Evolutionary conservation across 2,329 filamentous ascomycete species (phyloP), one percentile per base, ranked within the genome.

Genomic region (Colletotrichum tofieldiae): DNA sequence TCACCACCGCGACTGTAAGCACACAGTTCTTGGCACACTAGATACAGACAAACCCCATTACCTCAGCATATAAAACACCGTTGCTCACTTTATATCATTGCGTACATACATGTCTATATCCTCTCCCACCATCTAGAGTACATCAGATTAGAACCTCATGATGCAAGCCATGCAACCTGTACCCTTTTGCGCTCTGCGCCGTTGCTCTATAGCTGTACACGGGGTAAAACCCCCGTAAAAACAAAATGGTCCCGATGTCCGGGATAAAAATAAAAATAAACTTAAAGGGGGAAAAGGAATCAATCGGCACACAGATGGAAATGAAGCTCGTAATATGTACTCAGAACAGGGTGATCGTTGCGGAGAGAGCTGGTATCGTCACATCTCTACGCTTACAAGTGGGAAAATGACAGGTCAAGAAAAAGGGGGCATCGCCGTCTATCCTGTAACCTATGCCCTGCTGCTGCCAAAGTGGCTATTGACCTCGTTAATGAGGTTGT

Each of bases 381-480:
- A 64, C 70, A 60, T 56, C 70, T 69, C 70, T 65, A 60, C 65
- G 45, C 59, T 49, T 64, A 61, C 43, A 71, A 67, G 47, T 43
- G 49, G 45, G 47, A 65, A 55, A 55, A 47, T 49, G 45, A 32
- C 43, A 52, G 69, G 65, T 45, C 18, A 54, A 68, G 23, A 39
- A 39, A 39, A 39, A 59, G 26, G 39, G 11, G 58, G 32, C 14
- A n/a, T 55, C 16, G 35, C 51, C 52, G 47, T 64, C 45, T 60
- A 59, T 37, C 65, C 29, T 29, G 23, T 29, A 51, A 41, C 52
- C 60, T 73, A 73, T 66, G 64, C 64, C 56, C 65, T 72, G 70
- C 69, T 74, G 65, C 84, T 84, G 66, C 86, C 86, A 66, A 89
- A 84, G 78, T 86, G 87, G 77, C 82, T 85, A 73, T 86, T 83